Percentiles rank a stretch among this genome's conserved stretches.
These are phyloP conservation scores for Mycena pura DNA, from an alignment of 768 basidiomycete genomes.

Conservation along the genomic window DNA sequence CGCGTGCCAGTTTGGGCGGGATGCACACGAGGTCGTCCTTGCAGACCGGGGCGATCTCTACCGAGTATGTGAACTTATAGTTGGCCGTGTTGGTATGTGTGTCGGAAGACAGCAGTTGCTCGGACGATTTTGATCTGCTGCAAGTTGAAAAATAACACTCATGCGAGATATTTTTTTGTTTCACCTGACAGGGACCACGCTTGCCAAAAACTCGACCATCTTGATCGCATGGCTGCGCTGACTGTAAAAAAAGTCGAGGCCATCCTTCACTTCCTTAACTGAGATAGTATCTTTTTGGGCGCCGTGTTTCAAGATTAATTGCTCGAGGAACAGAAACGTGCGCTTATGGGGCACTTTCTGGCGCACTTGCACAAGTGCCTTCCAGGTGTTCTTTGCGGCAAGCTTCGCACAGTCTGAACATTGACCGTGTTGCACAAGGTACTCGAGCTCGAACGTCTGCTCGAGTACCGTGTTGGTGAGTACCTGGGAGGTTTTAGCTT, in stretches of 20 bases:
- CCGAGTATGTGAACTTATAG: constrained; percentile 97
- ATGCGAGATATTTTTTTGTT: no score
- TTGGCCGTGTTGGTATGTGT: constrained; percentile 92
- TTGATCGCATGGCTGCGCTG: constrained; percentile 90
- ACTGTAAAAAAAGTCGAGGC: constrained; percentile 96
- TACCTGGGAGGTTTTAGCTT: constrained; percentile 56
- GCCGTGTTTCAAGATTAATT: constrained; percentile 94
- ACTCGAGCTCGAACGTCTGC: constrained; percentile 97
- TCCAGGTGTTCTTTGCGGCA: constrained; percentile 99
- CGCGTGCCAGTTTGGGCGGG: constrained; percentile 80
- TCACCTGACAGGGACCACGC: constrained; percentile 92
- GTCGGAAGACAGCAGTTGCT: constrained; percentile 92
- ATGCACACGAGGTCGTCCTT: constrained; percentile 97
- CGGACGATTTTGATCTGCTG: constrained; percentile 85
- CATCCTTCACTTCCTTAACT: constrained; percentile 92
- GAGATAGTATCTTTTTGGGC: constrained; percentile 96
- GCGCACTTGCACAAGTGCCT: constrained; percentile 96
- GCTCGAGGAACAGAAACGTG: constrained; percentile 96
- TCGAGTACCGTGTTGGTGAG: constrained; percentile 94
- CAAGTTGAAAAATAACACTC: background rate
- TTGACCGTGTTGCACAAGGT: constrained; percentile 93
- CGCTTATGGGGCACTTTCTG: constrained; percentile 99
- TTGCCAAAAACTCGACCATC: constrained; percentile 92
- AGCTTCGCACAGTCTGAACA: constrained; percentile 93
- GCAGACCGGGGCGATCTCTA: constrained; percentile 96